Base-by-base conservation (phyloP, 1,284 basidiomycete genomes). In the Marasmius oreades region DNA sequence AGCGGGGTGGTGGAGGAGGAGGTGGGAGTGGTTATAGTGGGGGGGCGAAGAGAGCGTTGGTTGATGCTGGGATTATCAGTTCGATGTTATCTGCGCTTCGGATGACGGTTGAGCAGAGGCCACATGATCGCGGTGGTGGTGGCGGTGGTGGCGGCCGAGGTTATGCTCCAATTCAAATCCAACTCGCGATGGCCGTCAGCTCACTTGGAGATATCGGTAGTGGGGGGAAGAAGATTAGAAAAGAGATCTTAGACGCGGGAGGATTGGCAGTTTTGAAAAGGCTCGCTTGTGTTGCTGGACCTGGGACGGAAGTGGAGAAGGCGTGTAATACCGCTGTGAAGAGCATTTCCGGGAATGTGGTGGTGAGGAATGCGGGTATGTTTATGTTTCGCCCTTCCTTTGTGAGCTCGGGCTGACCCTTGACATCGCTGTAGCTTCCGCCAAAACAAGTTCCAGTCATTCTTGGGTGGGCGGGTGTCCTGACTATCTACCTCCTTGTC, bases 1-100 rank as follows among this genome's bases (percentile, higher is more conserved):
- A 66, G 28, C 64, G 63, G 65, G 66, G 65, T 23, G 56, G 60
- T n/a, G n/a, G n/a, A n/a, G n/a, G n/a, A n/a, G n/a, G n/a, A n/a
- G n/a, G n/a, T n/a, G n/a, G n/a, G n/a, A n/a, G n/a, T n/a, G n/a
- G n/a, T n/a, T n/a, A n/a, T n/a, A n/a, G n/a, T n/a, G n/a, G n/a
- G 2, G 63, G 61, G 46, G 63, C 62, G 2, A 48, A 64, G 1
- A 66, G 64, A 42, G 58, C 59, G 20, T 55, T 66, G 5, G 60
- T 66, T 2, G 65, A 66, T 3, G 56, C 52, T 22, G 56, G 56
- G 6, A 52, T 58, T n/a, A 62, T 66, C 22, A 65, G 66, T 52
- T 59, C 65, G 11, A 56, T 67, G 10, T 59, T 67, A 2, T 61
- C 65, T 2, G 63, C 64, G 31, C 51, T 67, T 6, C 51, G 65